A percentile compares a stretch with the other conserved stretches of the same genome.
phyloP scores from a whole-genome alignment of 23 red algal species.

The Gracilariopsis chorda region DNA sequence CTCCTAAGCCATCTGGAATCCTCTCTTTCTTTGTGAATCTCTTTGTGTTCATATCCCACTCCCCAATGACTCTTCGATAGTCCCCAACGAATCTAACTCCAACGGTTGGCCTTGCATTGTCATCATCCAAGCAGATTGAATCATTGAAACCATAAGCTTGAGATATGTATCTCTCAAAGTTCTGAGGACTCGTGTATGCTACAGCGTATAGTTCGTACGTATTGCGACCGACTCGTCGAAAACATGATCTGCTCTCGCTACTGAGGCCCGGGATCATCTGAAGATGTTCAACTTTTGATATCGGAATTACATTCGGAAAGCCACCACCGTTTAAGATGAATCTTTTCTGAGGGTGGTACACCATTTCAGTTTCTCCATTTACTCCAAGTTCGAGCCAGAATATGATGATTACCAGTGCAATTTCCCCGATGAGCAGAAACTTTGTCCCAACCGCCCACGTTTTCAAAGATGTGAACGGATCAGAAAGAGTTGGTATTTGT shows the following conservation, averaged over 20 bases:
- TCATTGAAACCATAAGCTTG: not conserved
- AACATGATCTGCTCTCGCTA: not conserved
- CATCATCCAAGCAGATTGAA: not conserved
- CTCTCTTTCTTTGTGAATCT: not conserved
- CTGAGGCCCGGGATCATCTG: not conserved
- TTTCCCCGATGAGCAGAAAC: not conserved
- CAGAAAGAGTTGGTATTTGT: not conserved
- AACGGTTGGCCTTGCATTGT: not conserved
- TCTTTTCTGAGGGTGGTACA: not conserved
- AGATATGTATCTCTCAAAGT: not conserved
- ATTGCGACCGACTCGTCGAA: not conserved
- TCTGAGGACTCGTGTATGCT: not conserved
- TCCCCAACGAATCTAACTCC: not conserved
- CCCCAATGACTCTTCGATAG: not conserved
- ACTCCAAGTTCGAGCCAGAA: constrained; percentile 3
- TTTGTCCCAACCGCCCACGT: not conserved
- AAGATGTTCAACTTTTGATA: not conserved
- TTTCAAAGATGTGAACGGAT: not conserved
- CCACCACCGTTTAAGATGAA: not conserved
- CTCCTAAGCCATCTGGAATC: not conserved
- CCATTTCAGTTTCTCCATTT: not conserved
- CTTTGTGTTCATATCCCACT: not conserved
- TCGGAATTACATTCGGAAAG: not conserved
- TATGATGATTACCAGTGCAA: not conserved
- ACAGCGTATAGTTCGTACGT: not conserved